Evolutionary conservation across 2,329 filamentous ascomycete species (phyloP).

Genomic region (Trichoderma guizhouense): DNA sequence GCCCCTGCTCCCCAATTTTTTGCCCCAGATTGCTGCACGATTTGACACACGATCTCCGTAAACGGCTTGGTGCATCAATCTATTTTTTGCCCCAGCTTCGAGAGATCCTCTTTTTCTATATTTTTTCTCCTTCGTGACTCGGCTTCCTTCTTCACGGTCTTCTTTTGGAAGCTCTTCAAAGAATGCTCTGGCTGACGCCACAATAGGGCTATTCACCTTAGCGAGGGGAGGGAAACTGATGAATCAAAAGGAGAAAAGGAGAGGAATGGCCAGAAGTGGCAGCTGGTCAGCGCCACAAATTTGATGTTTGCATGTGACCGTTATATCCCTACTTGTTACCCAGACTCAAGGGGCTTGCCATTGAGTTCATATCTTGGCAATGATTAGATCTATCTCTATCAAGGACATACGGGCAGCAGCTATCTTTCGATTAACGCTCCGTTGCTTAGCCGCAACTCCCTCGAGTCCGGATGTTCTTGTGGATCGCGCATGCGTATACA

Average conservation of each 20-base stretch:
- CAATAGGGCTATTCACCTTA: background rate
- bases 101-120: background rate
- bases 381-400: background rate
- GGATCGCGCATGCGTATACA: background rate
- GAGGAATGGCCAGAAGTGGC: background rate
- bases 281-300: background rate
- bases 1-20: conserved; percentile 2
- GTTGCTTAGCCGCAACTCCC: background rate
- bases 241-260: background rate
- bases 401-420: background rate
- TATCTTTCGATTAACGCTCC: background rate
- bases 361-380: background rate
- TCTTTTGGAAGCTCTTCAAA: background rate
- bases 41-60: conserved; percentile 21
- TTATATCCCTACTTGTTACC: background rate
- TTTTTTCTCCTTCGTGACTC: conserved; percentile 9
- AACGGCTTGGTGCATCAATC: conserved; percentile 8
- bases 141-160: background rate
- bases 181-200: background rate
- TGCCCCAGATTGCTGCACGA: conserved; percentile 20
- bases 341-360: background rate
- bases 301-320: background rate
- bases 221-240: background rate
- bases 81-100: background rate
- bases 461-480: background rate